A percentile compares a stretch with the other conserved stretches of the same genome.
Evolutionary conservation across 208 protist genomes (phyloP).

Genomic region (Trypanosoma lewisi): DNA sequence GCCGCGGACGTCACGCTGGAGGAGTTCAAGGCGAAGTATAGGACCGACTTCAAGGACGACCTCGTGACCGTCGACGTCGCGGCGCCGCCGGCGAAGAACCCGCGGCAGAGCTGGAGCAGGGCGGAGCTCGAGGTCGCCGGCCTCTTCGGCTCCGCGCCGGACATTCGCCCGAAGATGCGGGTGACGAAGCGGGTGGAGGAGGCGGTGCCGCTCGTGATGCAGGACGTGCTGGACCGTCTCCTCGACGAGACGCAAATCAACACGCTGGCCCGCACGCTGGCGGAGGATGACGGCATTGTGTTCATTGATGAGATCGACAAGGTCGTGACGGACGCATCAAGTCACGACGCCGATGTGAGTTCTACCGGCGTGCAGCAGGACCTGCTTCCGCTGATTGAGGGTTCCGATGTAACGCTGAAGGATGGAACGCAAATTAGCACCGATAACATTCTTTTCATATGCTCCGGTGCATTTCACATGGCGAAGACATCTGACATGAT

Average conservation of each 20-base stretch:
- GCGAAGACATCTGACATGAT: constrained; percentile 93
- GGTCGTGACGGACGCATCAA: constrained; percentile 77
- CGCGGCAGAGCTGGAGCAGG: neutral
- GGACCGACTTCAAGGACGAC: constrained; percentile 68
- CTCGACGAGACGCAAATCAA: constrained; percentile 88
- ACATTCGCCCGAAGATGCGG: constrained; percentile 44
- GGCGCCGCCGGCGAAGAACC: constrained; percentile 30
- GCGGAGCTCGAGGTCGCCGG: constrained; percentile 35
- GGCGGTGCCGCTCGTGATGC: constrained; percentile 76
- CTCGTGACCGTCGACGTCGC: constrained; percentile 75
- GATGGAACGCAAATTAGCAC: constrained; percentile 94
- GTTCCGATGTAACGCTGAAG: constrained; percentile 95
- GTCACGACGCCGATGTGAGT: constrained; percentile 77
- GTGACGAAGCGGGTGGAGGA: constrained; percentile 77
- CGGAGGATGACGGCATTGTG: constrained; percentile 96
- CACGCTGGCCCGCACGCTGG: constrained; percentile 69
- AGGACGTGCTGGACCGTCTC: constrained; percentile 88
- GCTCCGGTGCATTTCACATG: constrained; percentile 96
- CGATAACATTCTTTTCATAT: constrained; percentile 98
- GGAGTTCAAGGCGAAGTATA: constrained; percentile 80
- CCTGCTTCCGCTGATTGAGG: constrained; percentile 97
- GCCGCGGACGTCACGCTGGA: constrained; percentile 53
- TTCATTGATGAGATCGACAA: constrained; percentile 99
- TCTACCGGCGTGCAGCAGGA: constrained; percentile 97
- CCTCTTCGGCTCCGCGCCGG: constrained; percentile 54